Conservation (phyloP, 1,284 basidiomycete genomes). For the Malassezia sp. region DNA sequence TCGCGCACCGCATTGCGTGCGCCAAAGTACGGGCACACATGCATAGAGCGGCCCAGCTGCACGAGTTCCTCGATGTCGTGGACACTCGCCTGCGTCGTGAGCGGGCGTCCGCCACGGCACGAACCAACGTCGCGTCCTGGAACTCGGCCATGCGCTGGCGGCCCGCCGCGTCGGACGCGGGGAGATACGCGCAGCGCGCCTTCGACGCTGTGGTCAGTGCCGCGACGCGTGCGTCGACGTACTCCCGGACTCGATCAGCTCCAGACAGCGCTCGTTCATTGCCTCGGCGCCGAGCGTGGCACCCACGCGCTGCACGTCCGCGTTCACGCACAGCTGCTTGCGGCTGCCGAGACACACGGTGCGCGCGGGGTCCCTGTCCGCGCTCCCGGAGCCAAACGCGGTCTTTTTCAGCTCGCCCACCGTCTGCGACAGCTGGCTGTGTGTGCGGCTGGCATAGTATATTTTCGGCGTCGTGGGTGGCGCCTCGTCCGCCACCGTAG, state of each 20-base stretch:
- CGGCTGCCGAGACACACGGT: conserved; percentile 62
- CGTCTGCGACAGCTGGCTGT: conserved; percentile 85
- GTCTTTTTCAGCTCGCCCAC: conserved; percentile 72
- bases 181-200: conserved; percentile 61
- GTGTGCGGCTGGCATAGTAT: conserved; percentile 85
- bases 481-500: conserved; percentile 3
- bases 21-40: conserved; percentile 86
- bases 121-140: conserved; percentile 72
- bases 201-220: too few relatives aligned
- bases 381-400: conserved; percentile 46
- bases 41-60: conserved; percentile 55
- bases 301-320: conserved; percentile 55
- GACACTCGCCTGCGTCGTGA: conserved; percentile 51
- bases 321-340: conserved; percentile 85
- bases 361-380: conserved; percentile 16
- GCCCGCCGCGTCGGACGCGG: conserved; percentile 49
- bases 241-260: conserved; percentile 57
- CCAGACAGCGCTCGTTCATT: conserved; percentile 81
- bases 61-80: conserved; percentile 93
- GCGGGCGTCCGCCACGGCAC: conserved; percentile 35
- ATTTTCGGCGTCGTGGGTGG: conserved; percentile 50
- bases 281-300: conserved; percentile 54
- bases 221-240: too few relatives aligned
- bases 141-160: conserved; percentile 62
- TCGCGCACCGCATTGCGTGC: conserved; percentile 73